These are phyloP conservation scores for Liquidambar formosana DNA, from an alignment of 164 flowering plant genomes.

Conservation along the genomic window DNA sequence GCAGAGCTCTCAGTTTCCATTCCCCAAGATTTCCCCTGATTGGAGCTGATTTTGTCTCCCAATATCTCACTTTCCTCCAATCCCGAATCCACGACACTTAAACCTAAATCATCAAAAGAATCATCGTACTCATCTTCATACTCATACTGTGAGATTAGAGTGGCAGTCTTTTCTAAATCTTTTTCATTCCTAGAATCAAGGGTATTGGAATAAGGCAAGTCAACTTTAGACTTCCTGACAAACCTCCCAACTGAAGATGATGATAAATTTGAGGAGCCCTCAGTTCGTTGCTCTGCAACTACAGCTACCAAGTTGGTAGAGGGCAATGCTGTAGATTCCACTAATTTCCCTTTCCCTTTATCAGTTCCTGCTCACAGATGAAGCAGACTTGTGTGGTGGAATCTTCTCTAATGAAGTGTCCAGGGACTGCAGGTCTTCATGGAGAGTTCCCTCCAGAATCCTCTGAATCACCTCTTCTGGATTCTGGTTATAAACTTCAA, in stretches of 20 bases:
- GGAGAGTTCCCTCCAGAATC: constrained; percentile 87
- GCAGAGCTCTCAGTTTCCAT: constrained; percentile 31
- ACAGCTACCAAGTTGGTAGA: constrained; percentile 11
- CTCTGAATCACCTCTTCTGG: constrained; percentile 96
- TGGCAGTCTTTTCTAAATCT: constrained; percentile 45
- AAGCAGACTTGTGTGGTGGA: constrained; percentile 45
- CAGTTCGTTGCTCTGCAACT: constrained; percentile 13
- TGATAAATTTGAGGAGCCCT: constrained; percentile 38
- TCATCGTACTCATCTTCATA: constrained; percentile 99
- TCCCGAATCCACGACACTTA: constrained; percentile 70
- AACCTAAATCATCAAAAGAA: constrained; percentile 91
- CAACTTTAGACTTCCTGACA: constrained; percentile 60
- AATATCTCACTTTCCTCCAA: constrained; percentile 60
- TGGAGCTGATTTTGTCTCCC: constrained; percentile 40
- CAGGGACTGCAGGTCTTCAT: constrained; percentile 68
- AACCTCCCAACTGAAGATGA: constrained; percentile 73
- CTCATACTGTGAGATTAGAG: constrained; percentile 65
- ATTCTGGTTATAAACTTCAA: constrained; percentile 83
- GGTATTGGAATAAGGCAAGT: constrained; percentile 27
- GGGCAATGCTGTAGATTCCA: constrained; percentile 36
- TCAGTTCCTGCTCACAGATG: constrained; percentile 47
- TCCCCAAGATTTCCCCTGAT: constrained; percentile 29
- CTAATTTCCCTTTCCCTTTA: constrained; percentile 79
- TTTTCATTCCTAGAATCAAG: constrained; percentile 46
- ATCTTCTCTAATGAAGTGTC: constrained; percentile 60